Evolutionary conservation across 345 rosid species (phyloP).

Genomic region (Lagerstroemia speciosa): DNA sequence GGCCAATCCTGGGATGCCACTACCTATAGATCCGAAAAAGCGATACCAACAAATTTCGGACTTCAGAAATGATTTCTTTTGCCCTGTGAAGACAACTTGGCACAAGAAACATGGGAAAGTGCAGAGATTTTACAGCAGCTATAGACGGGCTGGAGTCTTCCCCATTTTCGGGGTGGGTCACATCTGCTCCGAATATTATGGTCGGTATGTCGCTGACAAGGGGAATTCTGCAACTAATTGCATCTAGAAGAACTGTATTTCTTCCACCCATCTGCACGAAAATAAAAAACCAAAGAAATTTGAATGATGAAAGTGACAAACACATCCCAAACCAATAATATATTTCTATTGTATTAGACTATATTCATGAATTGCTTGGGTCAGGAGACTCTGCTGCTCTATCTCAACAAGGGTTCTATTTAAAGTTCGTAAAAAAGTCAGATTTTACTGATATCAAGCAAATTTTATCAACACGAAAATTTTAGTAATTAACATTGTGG

Average conservation of each 20-base stretch:
- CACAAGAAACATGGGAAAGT: constrained; percentile 1
- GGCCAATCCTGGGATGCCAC: constrained; percentile 99
- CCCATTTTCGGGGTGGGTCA: constrained; percentile 98
- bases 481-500: not conserved
- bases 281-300: not conserved
- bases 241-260: constrained; percentile 93
- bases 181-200: constrained; percentile 97
- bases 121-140: constrained; percentile 58
- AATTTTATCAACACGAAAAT: too few species aligned
- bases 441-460: too few species aligned
- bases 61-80: not conserved
- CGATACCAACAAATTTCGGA: not conserved
- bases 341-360: not conserved
- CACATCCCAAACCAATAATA: not conserved
- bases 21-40: constrained; percentile 35
- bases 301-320: not conserved
- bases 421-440: not conserved
- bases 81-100: not conserved
- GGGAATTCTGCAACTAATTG: constrained; percentile 94
- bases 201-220: constrained; percentile 96
- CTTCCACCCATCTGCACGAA: constrained; percentile 91
- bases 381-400: not conserved
- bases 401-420: not conserved
- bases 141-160: constrained; percentile 99
- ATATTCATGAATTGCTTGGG: not conserved